These are phyloP conservation scores for Pythium dissotocum DNA, from an alignment of 352 stramenopile genomes.

Conservation along the genomic window DNA sequence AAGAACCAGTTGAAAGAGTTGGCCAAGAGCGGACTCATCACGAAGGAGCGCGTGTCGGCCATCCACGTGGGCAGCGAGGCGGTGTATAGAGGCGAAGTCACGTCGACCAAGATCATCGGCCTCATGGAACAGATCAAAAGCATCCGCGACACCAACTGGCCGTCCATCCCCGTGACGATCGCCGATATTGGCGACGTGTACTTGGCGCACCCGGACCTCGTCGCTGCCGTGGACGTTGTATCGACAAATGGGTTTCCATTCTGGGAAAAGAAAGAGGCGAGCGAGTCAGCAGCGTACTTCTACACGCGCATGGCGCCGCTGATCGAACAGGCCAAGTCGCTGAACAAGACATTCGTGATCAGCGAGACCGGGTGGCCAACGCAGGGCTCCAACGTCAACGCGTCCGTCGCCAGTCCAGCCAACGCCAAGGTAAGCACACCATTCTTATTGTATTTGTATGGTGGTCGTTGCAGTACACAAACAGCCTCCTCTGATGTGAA, in stretches of 20 bases:
- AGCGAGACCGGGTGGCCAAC: slow-evolving; percentile 74
- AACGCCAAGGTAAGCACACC: slow-evolving; percentile 41
- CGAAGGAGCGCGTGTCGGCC: slow-evolving; percentile 21
- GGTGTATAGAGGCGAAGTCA: slow-evolving; percentile 66
- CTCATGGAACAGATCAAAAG: slow-evolving; percentile 48
- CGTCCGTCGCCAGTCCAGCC: slow-evolving; percentile 36
- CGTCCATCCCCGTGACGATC: slow-evolving; percentile 56
- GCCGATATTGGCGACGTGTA: slow-evolving; percentile 70
- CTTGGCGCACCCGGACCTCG: slow-evolving; percentile 44
- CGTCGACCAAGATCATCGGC: slow-evolving; percentile 36
- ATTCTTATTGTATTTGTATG: neutral
- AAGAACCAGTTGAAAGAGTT: slow-evolving; percentile 39
- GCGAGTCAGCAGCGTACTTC: slow-evolving; percentile 42
- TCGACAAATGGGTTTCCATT: slow-evolving; percentile 70
- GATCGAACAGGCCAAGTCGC: slow-evolving; percentile 27
- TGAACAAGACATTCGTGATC: slow-evolving; percentile 56
- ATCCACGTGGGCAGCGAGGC: slow-evolving; percentile 75
- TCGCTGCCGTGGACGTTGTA: slow-evolving; percentile 54
- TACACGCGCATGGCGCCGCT: slow-evolving; percentile 41
- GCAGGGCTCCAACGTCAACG: slow-evolving; percentile 34
- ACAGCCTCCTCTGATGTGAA: neutral
- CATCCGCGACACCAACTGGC: slow-evolving; percentile 20
- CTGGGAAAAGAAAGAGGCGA: slow-evolving; percentile 52
- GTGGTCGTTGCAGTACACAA: neutral
- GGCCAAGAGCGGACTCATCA: slow-evolving; percentile 18